Percentiles rank a stretch among this genome's conserved stretches.
Evolutionary conservation across 768 basidiomycete species (phyloP).

Genomic region (Mycena chlorophos): DNA sequence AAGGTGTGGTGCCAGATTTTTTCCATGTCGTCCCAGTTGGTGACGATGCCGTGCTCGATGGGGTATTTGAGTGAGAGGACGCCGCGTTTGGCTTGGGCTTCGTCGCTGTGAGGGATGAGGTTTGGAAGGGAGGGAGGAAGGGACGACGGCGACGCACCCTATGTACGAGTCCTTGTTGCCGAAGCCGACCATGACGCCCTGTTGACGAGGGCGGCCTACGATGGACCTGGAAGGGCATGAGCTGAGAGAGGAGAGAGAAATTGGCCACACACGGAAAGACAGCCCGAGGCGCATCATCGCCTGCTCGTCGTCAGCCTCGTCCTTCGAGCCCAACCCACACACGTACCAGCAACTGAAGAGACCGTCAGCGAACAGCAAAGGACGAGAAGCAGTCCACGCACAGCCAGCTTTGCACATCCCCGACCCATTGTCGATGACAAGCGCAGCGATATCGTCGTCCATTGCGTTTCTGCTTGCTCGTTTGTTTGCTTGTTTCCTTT

Average conservation of each 20-base stretch:
- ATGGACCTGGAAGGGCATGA: slow-evolving; percentile 54
- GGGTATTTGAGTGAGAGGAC: slow-evolving; percentile 69
- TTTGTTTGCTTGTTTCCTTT: neutral
- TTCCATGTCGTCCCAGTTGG: slow-evolving; percentile 14
- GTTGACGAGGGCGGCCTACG: slow-evolving; percentile 70
- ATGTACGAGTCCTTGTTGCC: slow-evolving; percentile 76
- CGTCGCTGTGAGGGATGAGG: slow-evolving; percentile 47
- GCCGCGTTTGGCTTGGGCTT: slow-evolving; percentile 71
- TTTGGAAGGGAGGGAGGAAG: neutral
- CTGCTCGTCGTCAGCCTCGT: slow-evolving; percentile 30
- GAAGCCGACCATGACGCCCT: slow-evolving; percentile 75
- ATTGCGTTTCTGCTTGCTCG: slow-evolving; percentile 32
- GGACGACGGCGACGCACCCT: slow-evolving; percentile 41
- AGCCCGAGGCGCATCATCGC: slow-evolving; percentile 64
- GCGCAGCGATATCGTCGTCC: slow-evolving; percentile 67
- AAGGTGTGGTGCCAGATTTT: slow-evolving; percentile 13
- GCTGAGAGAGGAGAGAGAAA: neutral
- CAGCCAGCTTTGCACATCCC: slow-evolving; percentile 89
- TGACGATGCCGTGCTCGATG: slow-evolving; percentile 12
- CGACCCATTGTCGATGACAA: slow-evolving; percentile 72
- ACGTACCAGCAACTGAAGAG: neutral
- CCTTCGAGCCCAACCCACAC: neutral
- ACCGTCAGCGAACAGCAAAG: neutral
- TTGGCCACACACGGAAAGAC: slow-evolving; percentile 65
- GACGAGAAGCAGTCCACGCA: slow-evolving; percentile 34